Evolutionary conservation across 305 asterid genomes (phyloP).

Genomic region (Fraxinus greggii): DNA sequence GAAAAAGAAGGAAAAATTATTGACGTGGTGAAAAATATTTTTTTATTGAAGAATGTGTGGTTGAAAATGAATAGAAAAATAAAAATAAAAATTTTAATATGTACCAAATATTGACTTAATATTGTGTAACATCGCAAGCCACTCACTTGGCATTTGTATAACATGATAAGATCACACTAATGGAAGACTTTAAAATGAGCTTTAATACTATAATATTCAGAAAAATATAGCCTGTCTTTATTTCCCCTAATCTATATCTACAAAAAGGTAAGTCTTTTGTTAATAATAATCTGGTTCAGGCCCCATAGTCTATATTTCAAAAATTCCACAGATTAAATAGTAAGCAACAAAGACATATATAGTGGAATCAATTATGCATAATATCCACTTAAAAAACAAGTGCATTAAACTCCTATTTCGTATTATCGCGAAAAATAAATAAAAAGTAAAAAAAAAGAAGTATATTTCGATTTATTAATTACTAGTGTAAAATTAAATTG

Average conservation of each 20-base stretch:
- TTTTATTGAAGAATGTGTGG: too few relatives aligned
- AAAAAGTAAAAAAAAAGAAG: background rate
- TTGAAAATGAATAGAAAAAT: too few relatives aligned
- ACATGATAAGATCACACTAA: constrained; percentile 41
- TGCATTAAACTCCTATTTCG: background rate
- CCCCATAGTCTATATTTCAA: constrained; percentile 46
- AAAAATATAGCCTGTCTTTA: constrained; percentile 31
- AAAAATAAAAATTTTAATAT: too few relatives aligned
- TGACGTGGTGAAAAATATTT: too few relatives aligned
- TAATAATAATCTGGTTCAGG: constrained; percentile 31
- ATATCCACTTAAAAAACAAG: background rate
- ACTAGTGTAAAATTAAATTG: background rate
- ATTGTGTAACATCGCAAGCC: constrained; percentile 25
- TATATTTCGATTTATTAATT: background rate
- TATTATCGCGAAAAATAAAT: background rate
- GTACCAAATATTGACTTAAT: too few relatives aligned
- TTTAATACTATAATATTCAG: constrained; percentile 22
- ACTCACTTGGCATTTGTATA: constrained; percentile 37
- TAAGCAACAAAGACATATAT: constrained; percentile 45
- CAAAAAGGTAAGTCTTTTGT: constrained; percentile 23
- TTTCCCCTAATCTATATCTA: constrained; percentile 25
- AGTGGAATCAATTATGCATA: constrained; percentile 49
- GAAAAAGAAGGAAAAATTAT: too few relatives aligned
- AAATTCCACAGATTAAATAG: constrained; percentile 43
- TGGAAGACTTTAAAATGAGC: constrained; percentile 23